These are phyloP conservation scores for Mycena maculata DNA, from an alignment of 768 basidiomycete genomes.

Conservation along the genomic window DNA sequence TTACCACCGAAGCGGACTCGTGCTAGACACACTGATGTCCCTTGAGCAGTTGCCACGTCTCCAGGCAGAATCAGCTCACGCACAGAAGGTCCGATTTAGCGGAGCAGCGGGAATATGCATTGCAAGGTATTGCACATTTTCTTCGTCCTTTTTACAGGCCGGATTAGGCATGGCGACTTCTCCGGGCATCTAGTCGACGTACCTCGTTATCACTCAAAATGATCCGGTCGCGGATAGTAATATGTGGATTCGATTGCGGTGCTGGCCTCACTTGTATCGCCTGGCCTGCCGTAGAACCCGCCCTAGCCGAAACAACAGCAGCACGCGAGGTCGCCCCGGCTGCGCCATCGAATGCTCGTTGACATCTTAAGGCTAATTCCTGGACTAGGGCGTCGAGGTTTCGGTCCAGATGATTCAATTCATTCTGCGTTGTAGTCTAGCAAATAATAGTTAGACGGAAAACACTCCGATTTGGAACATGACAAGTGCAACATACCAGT, in stretches of 20 bases:
- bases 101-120: slow-evolving; percentile 54
- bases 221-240: slow-evolving; percentile 67
- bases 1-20: slow-evolving; percentile 62
- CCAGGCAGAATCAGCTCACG: slow-evolving; percentile 46
- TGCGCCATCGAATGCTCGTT: slow-evolving; percentile 70
- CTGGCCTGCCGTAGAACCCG: slow-evolving; percentile 42
- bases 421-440: slow-evolving; percentile 60
- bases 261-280: slow-evolving; percentile 46
- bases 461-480: slow-evolving; percentile 34
- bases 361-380: slow-evolving; percentile 71
- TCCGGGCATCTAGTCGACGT: slow-evolving; percentile 37
- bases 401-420: slow-evolving; percentile 70
- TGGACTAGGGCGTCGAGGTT: slow-evolving; percentile 75
- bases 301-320: slow-evolving; percentile 54
- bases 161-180: slow-evolving; percentile 42
- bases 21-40: slow-evolving; percentile 65
- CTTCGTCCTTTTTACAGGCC: slow-evolving; percentile 51
- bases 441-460: slow-evolving; percentile 42
- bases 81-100: slow-evolving; percentile 58
- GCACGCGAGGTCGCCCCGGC: slow-evolving; percentile 73
- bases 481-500: slow-evolving; percentile 61
- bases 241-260: slow-evolving; percentile 45
- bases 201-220: slow-evolving; percentile 62
- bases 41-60: slow-evolving; percentile 37
- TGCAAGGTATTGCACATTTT: slow-evolving; percentile 64